Percentiles rank a stretch among this genome's conserved stretches.
Conservation (phyloP, 306 rosid species). For the Elaeagnus macrophylla region DNA sequence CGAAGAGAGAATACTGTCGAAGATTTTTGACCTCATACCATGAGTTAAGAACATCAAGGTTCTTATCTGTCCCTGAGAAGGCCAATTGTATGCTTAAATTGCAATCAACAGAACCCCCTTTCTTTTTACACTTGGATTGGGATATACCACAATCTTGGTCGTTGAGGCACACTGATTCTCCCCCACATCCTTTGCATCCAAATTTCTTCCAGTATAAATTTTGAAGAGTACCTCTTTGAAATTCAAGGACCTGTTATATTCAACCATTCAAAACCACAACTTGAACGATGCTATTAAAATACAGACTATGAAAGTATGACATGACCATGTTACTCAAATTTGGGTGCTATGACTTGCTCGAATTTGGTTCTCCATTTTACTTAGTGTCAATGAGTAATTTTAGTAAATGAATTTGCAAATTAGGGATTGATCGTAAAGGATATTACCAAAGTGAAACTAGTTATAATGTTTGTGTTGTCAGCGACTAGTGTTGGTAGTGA, state of each 20-base stretch:
- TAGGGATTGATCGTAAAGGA: not conserved
- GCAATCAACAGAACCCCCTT: slow-evolving; percentile 45
- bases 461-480: slow-evolving; percentile 46
- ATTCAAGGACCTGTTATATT: slow-evolving; percentile 61
- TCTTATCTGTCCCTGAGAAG: slow-evolving; percentile 84
- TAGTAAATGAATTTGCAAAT: not conserved
- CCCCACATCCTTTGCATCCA: slow-evolving; percentile 53
- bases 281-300: not conserved
- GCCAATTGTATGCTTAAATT: slow-evolving; percentile 57
- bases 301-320: not conserved
- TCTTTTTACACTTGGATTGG: slow-evolving; percentile 39
- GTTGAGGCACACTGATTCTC: slow-evolving; percentile 47
- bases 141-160: slow-evolving; percentile 64
- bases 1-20: slow-evolving; percentile 45
- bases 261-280: slow-evolving; percentile 1
- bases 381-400: not conserved
- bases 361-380: too few species aligned
- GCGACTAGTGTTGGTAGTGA: slow-evolving; percentile 58
- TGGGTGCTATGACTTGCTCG: too few species aligned
- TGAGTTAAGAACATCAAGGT: slow-evolving; percentile 64
- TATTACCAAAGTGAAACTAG: slow-evolving; percentile 77
- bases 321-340: too few species aligned
- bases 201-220: slow-evolving; percentile 73
- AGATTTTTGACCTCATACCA: slow-evolving; percentile 76
- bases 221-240: slow-evolving; percentile 58